Base-by-base conservation (phyloP, 192 early-diverging fungal genomes). In the Coemansia sp. region DNA sequence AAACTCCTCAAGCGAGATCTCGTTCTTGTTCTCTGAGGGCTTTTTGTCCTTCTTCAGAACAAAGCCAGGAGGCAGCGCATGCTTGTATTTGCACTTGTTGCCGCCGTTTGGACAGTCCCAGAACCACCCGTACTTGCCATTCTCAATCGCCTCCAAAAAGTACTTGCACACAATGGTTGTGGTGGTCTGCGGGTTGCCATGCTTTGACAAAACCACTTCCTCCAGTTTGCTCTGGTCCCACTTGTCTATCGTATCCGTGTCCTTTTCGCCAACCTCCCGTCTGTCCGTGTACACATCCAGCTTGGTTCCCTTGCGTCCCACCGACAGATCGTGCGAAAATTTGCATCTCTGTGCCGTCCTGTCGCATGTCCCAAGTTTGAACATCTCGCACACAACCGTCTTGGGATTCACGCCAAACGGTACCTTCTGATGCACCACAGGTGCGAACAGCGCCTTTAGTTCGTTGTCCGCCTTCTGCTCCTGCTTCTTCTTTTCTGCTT, bases 71-170 rank as follows among this genome's bases (percentile, higher is more conserved):
- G 98, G 98, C 77, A 99, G 84, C 55, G 95, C 95, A 74, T 99
- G 98, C 62, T 89, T 85, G 76, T 99, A 99, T 85, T 95, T 97
- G 86, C 98, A 99, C 67, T 87, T 87, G 62, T 86, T 82, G 78
- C 93, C 92, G 67, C 95, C 95, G 70, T 95, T 96, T 41, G 98
- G 98, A 76, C 97, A 99, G 63, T 95, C 95, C 97, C 97, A 99
- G 88, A 99, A 99, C 97, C 96, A 97, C 58, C 95, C 96, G 82
- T 98, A 99, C 85, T 97, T 97, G 70, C 88, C 83, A 61, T 80
- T 87, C 71, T 98, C 96, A 64, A 99, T 96, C 12, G 96, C 96
- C 68, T 98, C 95, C 84, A 99, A 87, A 74, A 99, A 99, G 73
- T 82, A 90, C 86, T 97, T 99, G 88, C 98, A 99, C 15, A 99